phyloP scores from a whole-genome alignment of 2,329 filamentous ascomycete genomes.

The Colletotrichum karsti region DNA sequence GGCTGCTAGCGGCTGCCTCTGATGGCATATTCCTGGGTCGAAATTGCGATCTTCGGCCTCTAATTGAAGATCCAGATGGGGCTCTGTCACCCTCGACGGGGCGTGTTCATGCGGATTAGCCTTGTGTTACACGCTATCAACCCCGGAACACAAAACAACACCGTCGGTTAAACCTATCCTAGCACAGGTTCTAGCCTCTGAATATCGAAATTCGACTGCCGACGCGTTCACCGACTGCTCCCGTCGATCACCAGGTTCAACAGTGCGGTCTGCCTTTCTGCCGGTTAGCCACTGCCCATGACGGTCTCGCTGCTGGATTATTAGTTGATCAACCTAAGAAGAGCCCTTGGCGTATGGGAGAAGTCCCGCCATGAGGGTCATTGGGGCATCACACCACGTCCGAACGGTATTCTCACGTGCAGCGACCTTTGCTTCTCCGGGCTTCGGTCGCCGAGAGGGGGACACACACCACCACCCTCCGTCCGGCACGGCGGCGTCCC shows the following conservation, averaged over 20 bases:
- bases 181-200: constrained; percentile 6
- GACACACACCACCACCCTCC: background rate
- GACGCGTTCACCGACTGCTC: background rate
- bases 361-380: background rate
- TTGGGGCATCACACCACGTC: background rate
- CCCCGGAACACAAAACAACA: background rate
- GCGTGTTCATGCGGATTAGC: constrained; percentile 20
- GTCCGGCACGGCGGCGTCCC: background rate
- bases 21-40: constrained; percentile 23
- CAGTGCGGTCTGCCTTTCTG: background rate
- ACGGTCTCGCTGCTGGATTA: background rate
- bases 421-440: constrained; percentile 13
- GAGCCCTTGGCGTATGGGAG: background rate
- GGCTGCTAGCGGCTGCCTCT: constrained; percentile 22
- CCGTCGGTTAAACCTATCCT: background rate
- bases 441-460: background rate
- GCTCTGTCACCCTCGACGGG: constrained; percentile 11
- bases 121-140: constrained; percentile 4
- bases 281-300: background rate
- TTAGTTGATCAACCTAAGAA: background rate
- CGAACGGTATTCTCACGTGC: background rate
- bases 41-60: constrained; percentile 27
- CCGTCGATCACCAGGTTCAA: background rate
- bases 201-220: constrained; percentile 16
- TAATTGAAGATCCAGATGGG: constrained; percentile 25